Base-by-base conservation (phyloP, 1,139 yeast genomes). In the Sugiyamaella pinicola region DNA sequence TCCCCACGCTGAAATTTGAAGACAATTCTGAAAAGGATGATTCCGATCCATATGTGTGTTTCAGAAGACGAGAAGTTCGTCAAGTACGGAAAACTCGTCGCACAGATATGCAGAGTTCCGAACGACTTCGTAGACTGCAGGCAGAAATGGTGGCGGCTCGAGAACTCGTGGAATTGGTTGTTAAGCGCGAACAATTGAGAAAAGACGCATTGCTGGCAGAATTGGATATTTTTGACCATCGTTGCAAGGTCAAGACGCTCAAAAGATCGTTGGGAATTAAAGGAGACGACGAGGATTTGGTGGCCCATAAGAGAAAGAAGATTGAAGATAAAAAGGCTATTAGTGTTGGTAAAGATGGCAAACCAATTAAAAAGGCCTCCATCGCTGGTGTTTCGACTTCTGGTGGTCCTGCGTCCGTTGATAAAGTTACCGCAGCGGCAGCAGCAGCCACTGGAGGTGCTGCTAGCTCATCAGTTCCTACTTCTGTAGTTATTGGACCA, bases 61-160 rank as follows among this genome's bases (percentile, higher is more conserved):
- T 95, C 74, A 82, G 99, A 66, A 83, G 97, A 64, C 86, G 99
- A 70, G 99, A 91, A 66, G 85, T 90, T 61, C 83, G 99, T 60
- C 97, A 88, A 68, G 95, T 95, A 38, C 85, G 99, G 69, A 93
- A 93, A 69, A 95, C 99, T 0, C 82, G 99, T 69, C 81, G 98
- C 60, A 89, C 97, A 0, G 99, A 95, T 71, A 82, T 87, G 34
- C 85, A 89, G 60, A 90, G 95, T 60, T 87, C 93, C 7, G 97
- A 91, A 68, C 82, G 93, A 61, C 76, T 93, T 49, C 80, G 96
- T 38, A 72, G 81, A 56, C 73, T 95, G 45, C 88, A 86, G 60
- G 79, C 79, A 58, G 96, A 95, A 57, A 76, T 93, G 73, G 85
- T 82, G 61, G 78, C 84, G 54, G 96, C 96, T 1, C 80, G 86